Evolutionary conservation across 1,284 basidiomycete genomes (phyloP), one percentile per base, ranked within the genome.

Genomic region (Marasmius fiardii): DNA sequence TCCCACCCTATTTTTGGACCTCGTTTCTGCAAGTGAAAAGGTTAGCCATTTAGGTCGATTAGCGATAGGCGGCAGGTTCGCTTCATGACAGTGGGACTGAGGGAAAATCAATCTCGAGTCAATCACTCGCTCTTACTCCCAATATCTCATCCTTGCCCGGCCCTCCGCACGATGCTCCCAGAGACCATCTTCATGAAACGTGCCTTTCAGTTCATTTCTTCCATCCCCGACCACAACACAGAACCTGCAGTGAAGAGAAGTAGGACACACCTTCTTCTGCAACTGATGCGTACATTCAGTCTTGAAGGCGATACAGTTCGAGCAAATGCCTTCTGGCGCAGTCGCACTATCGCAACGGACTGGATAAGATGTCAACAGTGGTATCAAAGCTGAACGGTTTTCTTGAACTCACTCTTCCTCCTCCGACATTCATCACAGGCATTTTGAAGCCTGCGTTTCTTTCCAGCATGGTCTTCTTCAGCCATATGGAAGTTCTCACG

Each of bases 381-480:
- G n/a, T n/a, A n/a, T n/a, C n/a, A n/a, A n/a, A n/a, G n/a, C n/a
- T n/a, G n/a, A n/a, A n/a, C n/a, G n/a, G n/a, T n/a, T n/a, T n/a
- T n/a, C n/a, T n/a, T n/a, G 26, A 26, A 49, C 47, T 28, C 28
- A 49, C 47, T 49, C 33, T 49, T 49, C 47, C 47, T 49, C 16
- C 47, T 49, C 23, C 55, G 12, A 26, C 57, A 58, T n/a, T 58
- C 49, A 43, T 58, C 57, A 20, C 57, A 58, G 18, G 57, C 51
- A 10, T 49, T 49, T 26, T 55, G 57, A n/a, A 53, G 16, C 11
- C 57, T 45, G 8, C 54, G 43, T 34, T 47, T 55, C 39, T 56
- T 58, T 39, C 21, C 8, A 5, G 23, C 37, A 12, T 28, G 10
- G n/a, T 58, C 53, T 21, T 48, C 35, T 7, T 49, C 57, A 53